A percentile compares a stretch with the other conserved stretches of the same genome.
Evolutionary conservation across 495 filamentous ascomycete species (phyloP).

Genomic region (Talaromyces liani): DNA sequence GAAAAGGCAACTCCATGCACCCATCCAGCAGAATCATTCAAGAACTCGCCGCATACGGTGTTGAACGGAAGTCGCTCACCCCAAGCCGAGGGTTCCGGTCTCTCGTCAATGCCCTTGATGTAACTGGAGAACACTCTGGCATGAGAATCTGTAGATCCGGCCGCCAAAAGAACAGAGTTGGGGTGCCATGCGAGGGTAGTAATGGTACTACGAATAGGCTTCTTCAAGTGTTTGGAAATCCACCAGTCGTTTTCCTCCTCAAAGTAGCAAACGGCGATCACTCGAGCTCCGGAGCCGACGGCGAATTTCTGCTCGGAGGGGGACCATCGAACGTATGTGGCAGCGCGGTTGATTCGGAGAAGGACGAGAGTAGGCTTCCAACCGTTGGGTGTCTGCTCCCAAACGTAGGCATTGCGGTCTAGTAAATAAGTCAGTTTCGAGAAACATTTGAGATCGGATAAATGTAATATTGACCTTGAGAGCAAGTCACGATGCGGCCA

Average conservation of each 20-base stretch:
- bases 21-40: constrained; percentile 96
- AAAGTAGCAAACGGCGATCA: constrained; percentile 98
- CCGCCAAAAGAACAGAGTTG: constrained; percentile 88
- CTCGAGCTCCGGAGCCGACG: constrained; percentile 88
- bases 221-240: constrained; percentile 98
- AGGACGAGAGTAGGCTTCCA: constrained; percentile 98
- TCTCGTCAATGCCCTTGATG: constrained; percentile 85
- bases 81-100: constrained; percentile 86
- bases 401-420: constrained; percentile 98
- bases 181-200: constrained; percentile 94
- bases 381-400: constrained; percentile 82
- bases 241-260: constrained; percentile 99
- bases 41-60: constrained; percentile 91
- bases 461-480: constrained; percentile 58
- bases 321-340: constrained; percentile 96
- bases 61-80: constrained; percentile 94
- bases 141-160: constrained; percentile 95
- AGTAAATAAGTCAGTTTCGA: constrained; percentile 11
- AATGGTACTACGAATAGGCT: constrained; percentile 93
- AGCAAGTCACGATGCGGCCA: constrained; percentile 94
- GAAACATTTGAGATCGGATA: neutral
- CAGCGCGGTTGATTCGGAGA: constrained; percentile 92
- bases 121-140: constrained; percentile 92
- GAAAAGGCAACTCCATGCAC: constrained; percentile 87
- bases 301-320: constrained; percentile 96